Conservation (phyloP, 805 yeast genomes). For the Metahyphopichia silvanorum region DNA sequence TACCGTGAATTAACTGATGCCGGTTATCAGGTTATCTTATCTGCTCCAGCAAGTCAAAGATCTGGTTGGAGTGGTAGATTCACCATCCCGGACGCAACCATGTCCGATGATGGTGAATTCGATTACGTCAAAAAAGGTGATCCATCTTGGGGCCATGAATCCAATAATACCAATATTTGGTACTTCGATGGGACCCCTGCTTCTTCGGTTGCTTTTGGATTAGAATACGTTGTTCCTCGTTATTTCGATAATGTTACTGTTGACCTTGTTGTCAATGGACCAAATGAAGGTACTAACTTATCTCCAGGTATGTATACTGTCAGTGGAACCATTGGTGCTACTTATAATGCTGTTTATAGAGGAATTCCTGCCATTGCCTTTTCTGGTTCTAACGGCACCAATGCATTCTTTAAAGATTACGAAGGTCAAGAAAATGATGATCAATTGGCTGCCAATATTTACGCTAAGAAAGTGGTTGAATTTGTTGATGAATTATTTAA, state of each 20-base stretch:
- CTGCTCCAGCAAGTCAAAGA: conserved; percentile 44
- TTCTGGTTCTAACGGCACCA: conserved; percentile 49
- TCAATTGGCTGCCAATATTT: conserved; percentile 41
- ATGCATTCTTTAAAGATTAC: conserved; percentile 45
- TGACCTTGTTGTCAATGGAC: conserved; percentile 51
- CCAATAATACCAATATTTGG: conserved; percentile 35
- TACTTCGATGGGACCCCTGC: conserved; percentile 58
- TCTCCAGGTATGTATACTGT: conserved; percentile 39
- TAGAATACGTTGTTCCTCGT: conserved; percentile 46
- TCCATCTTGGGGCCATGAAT: conserved; percentile 50
- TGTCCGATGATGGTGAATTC: conserved; percentile 40
- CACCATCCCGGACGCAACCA: conserved; percentile 29
- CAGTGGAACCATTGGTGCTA: conserved; percentile 54
- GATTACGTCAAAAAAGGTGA: conserved; percentile 38
- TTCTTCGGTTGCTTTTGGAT: conserved; percentile 46
- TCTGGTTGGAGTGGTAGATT: conserved; percentile 51
- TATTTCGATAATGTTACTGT: conserved; percentile 40
- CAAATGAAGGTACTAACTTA: conserved; percentile 50
- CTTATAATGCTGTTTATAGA: conserved; percentile 46
- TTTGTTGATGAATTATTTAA: conserved; percentile 36
- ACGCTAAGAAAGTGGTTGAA: conserved; percentile 38
- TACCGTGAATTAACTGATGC: conserved; percentile 45
- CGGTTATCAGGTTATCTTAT: conserved; percentile 43
- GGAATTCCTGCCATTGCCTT: conserved; percentile 50
- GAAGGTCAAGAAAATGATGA: conserved; percentile 35